Evolutionary conservation across 345 rosid genomes (phyloP).

Genomic region (Durio zibethinus): DNA sequence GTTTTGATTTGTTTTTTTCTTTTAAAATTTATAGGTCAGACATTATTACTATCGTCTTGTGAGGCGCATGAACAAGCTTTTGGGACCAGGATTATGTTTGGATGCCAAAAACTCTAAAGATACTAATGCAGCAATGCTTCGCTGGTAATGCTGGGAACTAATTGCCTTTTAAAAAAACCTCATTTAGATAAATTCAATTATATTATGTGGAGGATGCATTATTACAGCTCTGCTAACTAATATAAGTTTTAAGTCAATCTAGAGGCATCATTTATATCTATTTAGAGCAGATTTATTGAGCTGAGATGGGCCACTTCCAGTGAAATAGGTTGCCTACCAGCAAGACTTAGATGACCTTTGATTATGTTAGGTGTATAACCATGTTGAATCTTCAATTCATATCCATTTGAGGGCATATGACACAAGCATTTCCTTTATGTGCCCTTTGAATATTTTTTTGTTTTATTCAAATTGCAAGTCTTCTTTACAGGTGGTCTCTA

Average conservation of each 20-base stretch:
- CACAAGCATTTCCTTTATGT: not conserved
- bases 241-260: constrained; percentile 3
- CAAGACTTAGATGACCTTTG: not conserved
- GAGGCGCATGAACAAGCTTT: constrained; percentile 95
- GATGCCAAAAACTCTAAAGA: constrained; percentile 99
- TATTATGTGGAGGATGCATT: not conserved
- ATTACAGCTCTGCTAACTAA: not conserved
- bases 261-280: not conserved
- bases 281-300: not conserved
- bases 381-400: not conserved
- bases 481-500: constrained; percentile 86
- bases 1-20: constrained; percentile 6
- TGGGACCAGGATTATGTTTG: constrained; percentile 84
- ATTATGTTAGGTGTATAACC: constrained; percentile 1
- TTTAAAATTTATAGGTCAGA: constrained; percentile 64
- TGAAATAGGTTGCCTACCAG: not conserved
- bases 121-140: constrained; percentile 97
- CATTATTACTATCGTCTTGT: constrained; percentile 98
- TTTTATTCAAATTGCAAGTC: not conserved
- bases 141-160: constrained; percentile 57
- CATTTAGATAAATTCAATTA: not conserved
- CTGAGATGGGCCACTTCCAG: constrained; percentile 5
- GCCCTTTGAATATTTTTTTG: not conserved
- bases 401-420: not conserved
- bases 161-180: not conserved